These are phyloP conservation scores for Diaporthe velutina DNA, from an alignment of 2,329 filamentous ascomycete genomes.

Conservation along the genomic window DNA sequence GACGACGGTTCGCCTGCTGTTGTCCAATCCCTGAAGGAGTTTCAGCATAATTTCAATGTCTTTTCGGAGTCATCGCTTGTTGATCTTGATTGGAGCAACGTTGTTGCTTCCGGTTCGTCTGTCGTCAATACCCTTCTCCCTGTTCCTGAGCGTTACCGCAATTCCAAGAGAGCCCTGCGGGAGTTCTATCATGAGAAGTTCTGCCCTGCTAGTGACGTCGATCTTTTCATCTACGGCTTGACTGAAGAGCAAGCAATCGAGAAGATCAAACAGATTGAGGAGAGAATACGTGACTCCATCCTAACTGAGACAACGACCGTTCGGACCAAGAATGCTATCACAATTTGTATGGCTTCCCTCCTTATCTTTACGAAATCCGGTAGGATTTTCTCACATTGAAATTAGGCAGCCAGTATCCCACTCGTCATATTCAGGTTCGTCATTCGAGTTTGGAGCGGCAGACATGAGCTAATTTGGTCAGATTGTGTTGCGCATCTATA, in stretches of 20 bases:
- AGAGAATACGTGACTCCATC: slow-evolving; percentile 80
- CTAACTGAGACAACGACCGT: slow-evolving; percentile 87
- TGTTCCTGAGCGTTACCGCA: slow-evolving; percentile 71
- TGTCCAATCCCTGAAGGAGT: slow-evolving; percentile 76
- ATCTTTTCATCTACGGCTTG: slow-evolving; percentile 86
- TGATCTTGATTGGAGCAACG: slow-evolving; percentile 85
- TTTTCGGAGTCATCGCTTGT: slow-evolving; percentile 84
- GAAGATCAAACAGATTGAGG: slow-evolving; percentile 88
- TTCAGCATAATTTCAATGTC: slow-evolving; percentile 82
- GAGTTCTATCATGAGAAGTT: slow-evolving; percentile 87
- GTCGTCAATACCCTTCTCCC: slow-evolving; percentile 85
- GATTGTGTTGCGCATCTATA: slow-evolving; percentile 88
- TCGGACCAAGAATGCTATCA: slow-evolving; percentile 88
- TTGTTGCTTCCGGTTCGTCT: slow-evolving; percentile 84
- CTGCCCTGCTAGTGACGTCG: slow-evolving; percentile 87
- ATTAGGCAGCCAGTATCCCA: slow-evolving; percentile 81
- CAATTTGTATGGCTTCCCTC: slow-evolving; percentile 67
- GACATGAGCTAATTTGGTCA: slow-evolving; percentile 50
- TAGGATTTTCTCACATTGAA: slow-evolving; percentile 10
- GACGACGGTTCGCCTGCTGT: slow-evolving; percentile 74
- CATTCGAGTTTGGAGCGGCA: not conserved
- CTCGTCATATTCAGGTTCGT: slow-evolving; percentile 77
- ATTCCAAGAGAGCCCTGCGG: slow-evolving; percentile 73
- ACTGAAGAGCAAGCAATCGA: slow-evolving; percentile 82
- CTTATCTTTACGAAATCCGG: not conserved